phyloP scores from a whole-genome alignment of 805 yeast species.

The Hanseniaspora pseudoguilliermondii region DNA sequence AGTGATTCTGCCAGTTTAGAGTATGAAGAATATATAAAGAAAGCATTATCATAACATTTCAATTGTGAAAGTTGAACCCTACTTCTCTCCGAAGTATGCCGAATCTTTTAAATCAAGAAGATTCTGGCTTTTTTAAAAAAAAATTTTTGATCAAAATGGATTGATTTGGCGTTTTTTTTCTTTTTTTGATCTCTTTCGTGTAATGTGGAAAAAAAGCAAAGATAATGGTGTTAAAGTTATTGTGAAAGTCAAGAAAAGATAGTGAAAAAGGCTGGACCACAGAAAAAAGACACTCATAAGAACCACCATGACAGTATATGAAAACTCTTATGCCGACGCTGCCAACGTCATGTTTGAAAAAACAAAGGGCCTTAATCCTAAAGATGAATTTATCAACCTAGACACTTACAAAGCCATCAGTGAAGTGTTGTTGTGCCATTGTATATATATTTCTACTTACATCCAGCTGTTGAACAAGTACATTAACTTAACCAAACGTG shows the following conservation, averaged over 20 bases:
- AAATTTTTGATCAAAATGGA: neutral
- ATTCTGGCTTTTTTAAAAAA: neutral
- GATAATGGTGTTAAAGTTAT: neutral
- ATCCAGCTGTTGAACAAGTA: slow-evolving; percentile 25
- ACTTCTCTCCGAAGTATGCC: too few species aligned
- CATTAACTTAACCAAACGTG: slow-evolving; percentile 24
- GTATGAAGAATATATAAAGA: too few species aligned
- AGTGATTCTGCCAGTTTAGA: neutral
- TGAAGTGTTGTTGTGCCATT: slow-evolving; percentile 13
- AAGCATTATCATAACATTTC: too few species aligned
- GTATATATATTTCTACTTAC: slow-evolving; percentile 22
- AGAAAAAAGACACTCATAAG: neutral
- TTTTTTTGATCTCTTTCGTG: neutral
- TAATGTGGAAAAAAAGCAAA: neutral
- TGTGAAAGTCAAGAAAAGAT: too few species aligned
- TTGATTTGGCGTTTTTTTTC: neutral
- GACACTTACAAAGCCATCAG: neutral
- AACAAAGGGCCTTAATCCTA: neutral
- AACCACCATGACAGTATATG: neutral
- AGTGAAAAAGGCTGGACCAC: neutral
- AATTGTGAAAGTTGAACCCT: too few species aligned
- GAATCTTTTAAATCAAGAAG: too few species aligned
- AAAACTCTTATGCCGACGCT: too few species aligned
- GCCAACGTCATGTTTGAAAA: too few species aligned
- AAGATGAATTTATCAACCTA: neutral